Base-by-base conservation (phyloP, 2,329 filamentous ascomycete species). In the Talaromyces amestolkiae region DNA sequence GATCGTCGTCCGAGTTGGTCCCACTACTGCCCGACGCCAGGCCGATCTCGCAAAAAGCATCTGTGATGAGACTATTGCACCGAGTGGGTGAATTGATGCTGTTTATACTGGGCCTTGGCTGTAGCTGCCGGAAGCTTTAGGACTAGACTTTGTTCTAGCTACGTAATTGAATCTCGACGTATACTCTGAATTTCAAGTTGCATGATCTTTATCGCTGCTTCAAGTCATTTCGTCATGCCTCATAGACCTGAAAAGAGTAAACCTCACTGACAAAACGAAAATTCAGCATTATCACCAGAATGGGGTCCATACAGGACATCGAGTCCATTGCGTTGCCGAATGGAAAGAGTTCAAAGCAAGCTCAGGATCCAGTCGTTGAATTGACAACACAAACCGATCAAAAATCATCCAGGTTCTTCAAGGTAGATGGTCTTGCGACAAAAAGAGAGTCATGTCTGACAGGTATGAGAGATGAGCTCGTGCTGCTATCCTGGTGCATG, bases 401-500 rank as follows among this genome's bases (percentile, higher is more conserved):
- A 22, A 10, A 35, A 3, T 0, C 8, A 31, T 22, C 24, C 37
- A 27, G 24, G 3, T 17, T n/a, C 2, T 63, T 56, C 3, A 37
- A 37, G 27, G 37, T 63, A 11, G 15, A 49, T 22, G 71, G 67
- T 5, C 71, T 79, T 64, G 68, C 64, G 11, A 67, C 73, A 37
- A 66, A 75, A 2, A 41, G 63, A 73, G 17, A 43, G 8, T 33
- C 39, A 3, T 74, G 72, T 11, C 69, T 70, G 17, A 80, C 78
- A 8, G 72, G 75, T 35, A 73, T 79, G 71, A 78, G 68, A 65
- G 77, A 81, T n/a, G 79, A 81, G 19, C 61, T 79, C 17, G 19
- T 83, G 13, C 75, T 83, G 11, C 53, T 79, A 41, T 76, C 81
- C 47, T 83, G 81, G 81, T 74, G 82, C 15, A 72, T 82, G 13